These are phyloP conservation scores for Penicillium glabrum DNA, from an alignment of 2,329 filamentous ascomycete species.

Conservation along the genomic window DNA sequence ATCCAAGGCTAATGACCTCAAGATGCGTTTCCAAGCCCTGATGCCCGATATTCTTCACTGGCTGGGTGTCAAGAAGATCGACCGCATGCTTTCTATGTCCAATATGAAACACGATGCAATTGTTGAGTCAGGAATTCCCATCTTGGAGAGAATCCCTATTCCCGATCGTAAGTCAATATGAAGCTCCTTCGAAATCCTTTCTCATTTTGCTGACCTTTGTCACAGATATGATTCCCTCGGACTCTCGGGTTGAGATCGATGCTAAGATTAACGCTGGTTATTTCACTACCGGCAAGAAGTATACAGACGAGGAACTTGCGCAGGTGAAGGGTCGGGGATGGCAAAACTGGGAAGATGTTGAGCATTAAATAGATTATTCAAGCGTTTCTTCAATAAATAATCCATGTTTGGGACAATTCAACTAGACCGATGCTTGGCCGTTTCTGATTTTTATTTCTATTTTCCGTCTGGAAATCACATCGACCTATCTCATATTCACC, in stretches of 20 bases:
- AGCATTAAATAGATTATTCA: neutral
- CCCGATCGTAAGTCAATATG: slow-evolving; percentile 56
- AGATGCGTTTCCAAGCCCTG: slow-evolving; percentile 93
- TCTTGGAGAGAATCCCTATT: slow-evolving; percentile 85
- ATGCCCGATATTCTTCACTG: slow-evolving; percentile 98
- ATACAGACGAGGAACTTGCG: slow-evolving; percentile 81
- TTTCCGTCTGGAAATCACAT: too few species aligned
- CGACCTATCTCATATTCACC: neutral
- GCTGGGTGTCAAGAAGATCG: slow-evolving; percentile 98
- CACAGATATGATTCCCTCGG: slow-evolving; percentile 80
- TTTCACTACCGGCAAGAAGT: slow-evolving; percentile 84
- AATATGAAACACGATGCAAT: slow-evolving; percentile 63
- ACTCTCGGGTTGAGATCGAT: slow-evolving; percentile 97
- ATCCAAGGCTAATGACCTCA: neutral
- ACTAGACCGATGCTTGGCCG: neutral
- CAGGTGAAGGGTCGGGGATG: slow-evolving; percentile 87
- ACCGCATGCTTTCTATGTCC: slow-evolving; percentile 97
- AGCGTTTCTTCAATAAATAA: neutral
- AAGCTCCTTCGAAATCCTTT: too few species aligned
- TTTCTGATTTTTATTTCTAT: neutral
- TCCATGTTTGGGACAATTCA: neutral
- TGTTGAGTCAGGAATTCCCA: slow-evolving; percentile 61
- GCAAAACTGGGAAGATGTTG: slow-evolving; percentile 64
- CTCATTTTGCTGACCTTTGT: neutral
- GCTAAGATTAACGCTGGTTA: slow-evolving; percentile 93